Conservation (phyloP, 495 filamentous ascomycete genomes). For the Melanomma pulvis-pyrius region DNA sequence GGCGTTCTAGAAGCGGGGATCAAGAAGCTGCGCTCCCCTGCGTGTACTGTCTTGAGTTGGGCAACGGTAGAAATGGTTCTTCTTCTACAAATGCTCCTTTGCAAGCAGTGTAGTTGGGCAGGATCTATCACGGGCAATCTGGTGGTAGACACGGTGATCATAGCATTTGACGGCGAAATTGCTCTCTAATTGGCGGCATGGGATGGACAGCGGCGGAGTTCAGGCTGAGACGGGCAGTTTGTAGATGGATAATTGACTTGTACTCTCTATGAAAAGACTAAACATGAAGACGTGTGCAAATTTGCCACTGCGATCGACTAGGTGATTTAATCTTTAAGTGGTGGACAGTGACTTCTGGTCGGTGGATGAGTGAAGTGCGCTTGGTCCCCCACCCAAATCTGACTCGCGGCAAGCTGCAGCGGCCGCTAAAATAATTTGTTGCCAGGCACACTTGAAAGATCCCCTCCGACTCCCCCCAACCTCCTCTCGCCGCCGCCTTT, state of each 20-base stretch:
- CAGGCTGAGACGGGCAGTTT: not conserved
- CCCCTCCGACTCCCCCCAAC: not conserved
- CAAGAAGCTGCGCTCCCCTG: not conserved
- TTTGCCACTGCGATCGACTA: not conserved
- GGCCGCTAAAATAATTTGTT: constrained; percentile 8
- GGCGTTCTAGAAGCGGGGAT: constrained; percentile 31
- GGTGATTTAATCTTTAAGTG: not conserved
- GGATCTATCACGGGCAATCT: not conserved
- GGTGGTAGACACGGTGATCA: not conserved
- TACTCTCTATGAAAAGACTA: too few relatives aligned
- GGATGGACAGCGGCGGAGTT: constrained; percentile 11
- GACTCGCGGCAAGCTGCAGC: not conserved
- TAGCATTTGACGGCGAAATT: constrained; percentile 19
- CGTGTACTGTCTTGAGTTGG: not conserved
- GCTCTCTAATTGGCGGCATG: constrained; percentile 14
- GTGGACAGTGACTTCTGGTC: too few relatives aligned
- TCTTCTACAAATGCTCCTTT: not conserved
- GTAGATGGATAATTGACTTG: constrained; percentile 1
- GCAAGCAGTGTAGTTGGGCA: not conserved
- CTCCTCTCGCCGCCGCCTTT: not conserved
- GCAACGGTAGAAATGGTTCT: not conserved
- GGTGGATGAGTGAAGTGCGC: not conserved
- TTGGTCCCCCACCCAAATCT: constrained; percentile 8
- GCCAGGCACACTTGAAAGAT: not conserved
- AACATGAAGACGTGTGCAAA: too few relatives aligned